Evolutionary conservation across 495 filamentous ascomycete genomes (phyloP).

Genomic region (Parathielavia appendiculata): DNA sequence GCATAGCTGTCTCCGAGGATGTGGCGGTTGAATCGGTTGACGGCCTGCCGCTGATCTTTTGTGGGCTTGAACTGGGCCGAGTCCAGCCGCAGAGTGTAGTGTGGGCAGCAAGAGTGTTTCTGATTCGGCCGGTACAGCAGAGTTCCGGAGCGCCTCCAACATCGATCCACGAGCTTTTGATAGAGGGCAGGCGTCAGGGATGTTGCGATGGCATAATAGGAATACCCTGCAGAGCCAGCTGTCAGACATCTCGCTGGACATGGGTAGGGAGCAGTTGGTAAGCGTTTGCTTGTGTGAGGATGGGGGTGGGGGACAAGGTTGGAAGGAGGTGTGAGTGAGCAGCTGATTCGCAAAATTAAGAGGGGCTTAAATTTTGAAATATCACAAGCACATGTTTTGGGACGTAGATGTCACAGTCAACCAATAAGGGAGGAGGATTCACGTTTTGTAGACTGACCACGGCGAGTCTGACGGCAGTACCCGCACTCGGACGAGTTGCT

Average conservation of each 20-base stretch:
- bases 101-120: conserved; percentile 80
- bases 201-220: conserved; percentile 70
- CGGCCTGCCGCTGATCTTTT: conserved; percentile 76
- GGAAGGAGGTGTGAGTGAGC: background rate
- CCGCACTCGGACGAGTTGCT: conserved; percentile 47
- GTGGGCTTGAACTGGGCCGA: conserved; percentile 62
- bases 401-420: background rate
- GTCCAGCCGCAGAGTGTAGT: conserved; percentile 86
- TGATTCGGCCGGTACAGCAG: conserved; percentile 91
- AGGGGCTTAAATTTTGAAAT: no score
- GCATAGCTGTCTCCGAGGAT: conserved; percentile 75
- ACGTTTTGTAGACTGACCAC: conserved; percentile 43
- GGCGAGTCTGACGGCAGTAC: conserved; percentile 44
- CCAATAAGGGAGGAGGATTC: conserved; percentile 20
- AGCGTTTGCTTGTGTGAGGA: conserved; percentile 8
- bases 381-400: conserved; percentile 12
- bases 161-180: conserved; percentile 74
- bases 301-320: background rate
- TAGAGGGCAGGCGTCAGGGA: conserved; percentile 69
- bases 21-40: conserved; percentile 87
- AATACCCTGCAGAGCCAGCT: conserved; percentile 55
- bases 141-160: conserved; percentile 80
- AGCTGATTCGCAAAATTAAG: background rate
- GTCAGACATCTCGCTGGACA: conserved; percentile 13
- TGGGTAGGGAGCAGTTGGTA: background rate